Evolutionary conservation across 2,329 filamentous ascomycete species (phyloP), one percentile per base, ranked within the genome.

Genomic region (Nigrospora oryzae): DNA sequence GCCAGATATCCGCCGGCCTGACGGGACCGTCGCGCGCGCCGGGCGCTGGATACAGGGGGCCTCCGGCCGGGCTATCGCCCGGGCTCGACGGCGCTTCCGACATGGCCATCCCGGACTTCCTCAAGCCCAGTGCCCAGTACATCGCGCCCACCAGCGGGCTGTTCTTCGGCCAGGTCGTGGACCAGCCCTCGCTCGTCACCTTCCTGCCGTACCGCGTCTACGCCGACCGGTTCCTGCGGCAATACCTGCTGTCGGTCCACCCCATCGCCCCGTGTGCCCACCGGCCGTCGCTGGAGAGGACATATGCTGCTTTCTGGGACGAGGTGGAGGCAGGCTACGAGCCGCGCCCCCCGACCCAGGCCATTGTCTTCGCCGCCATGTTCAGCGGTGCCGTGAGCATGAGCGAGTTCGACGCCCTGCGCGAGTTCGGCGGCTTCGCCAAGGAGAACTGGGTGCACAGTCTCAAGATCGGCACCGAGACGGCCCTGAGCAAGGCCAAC

Each of bases 321-420:
- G 72, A 79, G 37, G 70, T 86, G 32, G 64, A 65, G 11, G 65
- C 70, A 10, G 76, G 77, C 4, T 71, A 75, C 36, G 81, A 87
- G 59, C 83, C 84, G 8, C 67, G 76, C 3, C 65, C 72, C 16
- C 83, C 83, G 4, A 69, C 79, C 12, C 83, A 88, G 59, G 81
- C 84, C 1, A 66, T 88, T 19, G 69, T 89, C 0, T 85, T 87
- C 56, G 79, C 83, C 0, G 76, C 77, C 8, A 71, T 87, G 64
- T 83, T 90, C 52, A 82, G 81, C 36, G 83, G 81, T 1, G 74
- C 79, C 5, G 73, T 86, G 39, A 86, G 83, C 52, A 74, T 87
- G 69, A 67, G 73, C 11, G 76, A 83, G 44, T 64, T 70, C 7
- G 63, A 61, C 32, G 68, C 80, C 17, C 53, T 70, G 36, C 61